Percentiles rank a stretch among this genome's conserved stretches.
These are phyloP conservation scores for Fusarium paranaense DNA, from an alignment of 2,329 filamentous ascomycete species.

Conservation along the genomic window DNA sequence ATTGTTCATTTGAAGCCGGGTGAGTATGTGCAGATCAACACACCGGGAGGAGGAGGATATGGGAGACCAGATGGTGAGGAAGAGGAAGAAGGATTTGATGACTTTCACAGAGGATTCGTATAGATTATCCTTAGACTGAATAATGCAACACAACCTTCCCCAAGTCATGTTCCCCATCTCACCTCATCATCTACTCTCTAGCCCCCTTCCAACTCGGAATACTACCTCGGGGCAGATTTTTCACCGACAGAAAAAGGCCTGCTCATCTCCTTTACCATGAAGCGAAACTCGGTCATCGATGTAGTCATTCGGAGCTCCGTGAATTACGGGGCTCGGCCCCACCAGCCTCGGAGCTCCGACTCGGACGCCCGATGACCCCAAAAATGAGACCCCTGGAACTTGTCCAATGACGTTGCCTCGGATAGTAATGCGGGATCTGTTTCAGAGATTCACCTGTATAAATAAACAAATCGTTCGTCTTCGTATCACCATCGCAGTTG, in stretches of 20 bases:
- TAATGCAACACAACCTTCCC: background rate
- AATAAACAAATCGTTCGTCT: background rate
- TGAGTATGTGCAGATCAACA: constrained; percentile 51
- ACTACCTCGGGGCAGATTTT: background rate
- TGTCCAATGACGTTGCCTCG: background rate
- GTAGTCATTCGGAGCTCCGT: background rate
- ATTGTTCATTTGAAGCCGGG: constrained; percentile 47
- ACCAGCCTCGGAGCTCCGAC: background rate
- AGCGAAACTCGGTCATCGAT: background rate
- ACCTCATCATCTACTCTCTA: background rate
- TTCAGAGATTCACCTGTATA: background rate
- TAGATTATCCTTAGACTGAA: background rate
- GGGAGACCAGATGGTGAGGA: constrained; percentile 3
- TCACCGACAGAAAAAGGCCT: background rate
- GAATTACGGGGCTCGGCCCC: background rate
- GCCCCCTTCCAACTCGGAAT: background rate
- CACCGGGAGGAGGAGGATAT: constrained; percentile 50
- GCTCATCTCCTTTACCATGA: background rate
- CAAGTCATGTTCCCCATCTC: background rate
- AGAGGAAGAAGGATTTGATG: background rate
- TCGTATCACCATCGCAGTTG: background rate
- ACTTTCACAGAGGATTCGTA: constrained; percentile 21
- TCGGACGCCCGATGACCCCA: background rate
- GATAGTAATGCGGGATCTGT: background rate
- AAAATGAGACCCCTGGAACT: background rate